Conservation (phyloP, 495 filamentous ascomycete genomes). For the Penicillium atrosanguineum region DNA sequence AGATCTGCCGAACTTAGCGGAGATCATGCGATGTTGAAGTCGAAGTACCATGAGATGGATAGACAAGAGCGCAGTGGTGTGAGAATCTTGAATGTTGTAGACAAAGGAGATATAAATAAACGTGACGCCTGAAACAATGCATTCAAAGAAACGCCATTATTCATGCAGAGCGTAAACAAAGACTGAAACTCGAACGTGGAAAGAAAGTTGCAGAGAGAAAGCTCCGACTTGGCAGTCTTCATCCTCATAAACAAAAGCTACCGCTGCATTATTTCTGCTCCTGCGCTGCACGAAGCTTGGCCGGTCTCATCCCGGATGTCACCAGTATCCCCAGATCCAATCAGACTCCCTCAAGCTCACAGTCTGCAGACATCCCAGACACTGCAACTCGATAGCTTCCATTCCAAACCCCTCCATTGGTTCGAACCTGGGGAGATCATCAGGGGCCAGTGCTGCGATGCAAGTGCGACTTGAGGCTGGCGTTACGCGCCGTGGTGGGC, state of each 20-base stretch:
- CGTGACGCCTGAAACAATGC: constrained; percentile 23
- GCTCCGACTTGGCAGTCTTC: neutral
- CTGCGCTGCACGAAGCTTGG: constrained; percentile 4
- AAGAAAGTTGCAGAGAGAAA: constrained; percentile 4
- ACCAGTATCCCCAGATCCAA: neutral
- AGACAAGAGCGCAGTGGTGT: neutral
- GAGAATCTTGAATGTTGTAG: neutral
- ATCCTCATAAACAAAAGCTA: neutral
- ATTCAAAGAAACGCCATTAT: constrained; percentile 18
- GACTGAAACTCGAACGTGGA: constrained; percentile 3
- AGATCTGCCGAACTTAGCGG: neutral
- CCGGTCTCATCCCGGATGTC: constrained; percentile 1
- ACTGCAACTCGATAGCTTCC: constrained; percentile 1
- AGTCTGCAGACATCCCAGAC: constrained; percentile 20
- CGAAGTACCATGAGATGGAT: neutral
- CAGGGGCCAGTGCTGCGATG: constrained; percentile 8
- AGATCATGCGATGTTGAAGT: neutral
- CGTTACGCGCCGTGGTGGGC: constrained; percentile 25
- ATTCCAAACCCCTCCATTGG: constrained; percentile 10
- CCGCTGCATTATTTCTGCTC: neutral
- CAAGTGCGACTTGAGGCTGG: constrained; percentile 6
- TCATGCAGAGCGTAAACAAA: constrained; percentile 5
- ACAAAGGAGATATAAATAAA: constrained; percentile 23
- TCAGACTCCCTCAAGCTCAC: neutral
- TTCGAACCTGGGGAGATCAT: constrained; percentile 10